phyloP scores from a whole-genome alignment of 352 stramenopile species.

The Globisporangium parvum region DNA sequence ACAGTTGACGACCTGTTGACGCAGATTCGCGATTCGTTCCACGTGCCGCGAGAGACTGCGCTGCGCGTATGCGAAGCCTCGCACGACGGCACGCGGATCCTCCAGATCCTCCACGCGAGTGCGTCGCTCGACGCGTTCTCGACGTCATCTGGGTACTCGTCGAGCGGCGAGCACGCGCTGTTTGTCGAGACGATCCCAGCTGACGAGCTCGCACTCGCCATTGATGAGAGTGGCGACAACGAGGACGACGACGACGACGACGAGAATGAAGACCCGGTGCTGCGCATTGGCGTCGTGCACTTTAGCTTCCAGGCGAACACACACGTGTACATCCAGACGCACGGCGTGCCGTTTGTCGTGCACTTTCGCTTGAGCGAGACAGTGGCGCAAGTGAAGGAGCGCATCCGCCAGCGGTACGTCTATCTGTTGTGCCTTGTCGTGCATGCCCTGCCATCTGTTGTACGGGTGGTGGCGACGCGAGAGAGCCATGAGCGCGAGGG shows the following conservation, averaged over 20 bases:
- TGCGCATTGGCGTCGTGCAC: constrained; percentile 62
- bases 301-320: constrained; percentile 61
- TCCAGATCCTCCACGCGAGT: constrained; percentile 38
- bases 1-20: constrained; percentile 45
- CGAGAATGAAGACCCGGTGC: constrained; percentile 23
- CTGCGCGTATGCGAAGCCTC: constrained; percentile 62
- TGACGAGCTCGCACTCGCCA: constrained; percentile 14
- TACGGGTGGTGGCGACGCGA: not conserved
- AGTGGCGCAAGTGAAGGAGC: constrained; percentile 56
- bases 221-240: not conserved
- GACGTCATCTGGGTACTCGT: constrained; percentile 16
- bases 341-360: constrained; percentile 64
- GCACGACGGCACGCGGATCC: constrained; percentile 45
- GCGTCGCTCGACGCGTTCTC: constrained; percentile 36
- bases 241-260: constrained; percentile 3
- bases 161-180: constrained; percentile 32
- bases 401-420: constrained; percentile 53
- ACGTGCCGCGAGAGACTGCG: constrained; percentile 24
- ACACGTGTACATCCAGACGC: constrained; percentile 64
- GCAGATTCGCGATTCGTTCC: constrained; percentile 40
- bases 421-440: constrained; percentile 1
- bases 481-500: not conserved
- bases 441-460: too few relatives aligned
- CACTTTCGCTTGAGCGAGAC: constrained; percentile 65
- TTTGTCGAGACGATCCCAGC: constrained; percentile 51